Base-by-base conservation (phyloP, 2,329 filamentous ascomycete genomes). In the Monilinia vaccinii-corymbosi region DNA sequence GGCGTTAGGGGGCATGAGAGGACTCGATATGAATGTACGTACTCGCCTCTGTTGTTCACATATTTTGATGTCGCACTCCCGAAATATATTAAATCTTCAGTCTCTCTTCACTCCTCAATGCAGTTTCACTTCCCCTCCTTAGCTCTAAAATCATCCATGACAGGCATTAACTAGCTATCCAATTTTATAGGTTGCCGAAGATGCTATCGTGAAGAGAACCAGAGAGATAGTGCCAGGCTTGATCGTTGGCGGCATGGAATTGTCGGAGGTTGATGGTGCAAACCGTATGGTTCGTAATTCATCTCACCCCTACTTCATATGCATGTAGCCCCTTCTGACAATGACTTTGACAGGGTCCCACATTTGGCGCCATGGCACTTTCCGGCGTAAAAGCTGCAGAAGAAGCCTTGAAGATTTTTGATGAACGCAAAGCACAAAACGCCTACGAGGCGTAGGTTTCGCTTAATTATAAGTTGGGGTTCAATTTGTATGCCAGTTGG, bases 231-330 rank as follows among this genome's bases (percentile, higher is more conserved):
- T 91, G 16, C 90, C 90, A 7, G 91, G 92, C 32, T 78, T 97
- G 65, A 91, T 96, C 69, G 88, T 95, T n/a, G 92, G 91, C 57
- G 92, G 91, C 44, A 97, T 97, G 91, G 91, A 96, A 75, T 78
- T 96, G 66, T 89, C 86, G 61, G 91, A 96, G 75, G 85, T 96
- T 36, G 91, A 96, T 70, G 91, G 91, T 21, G 89, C 90, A 63
- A 95, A 95, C 77, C 84, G 91, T 57, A 96, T 96, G 91, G 92
- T 86, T 72, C 23, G 61, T 49, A 11, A 5, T 21, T 21, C 9
- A 4, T 11, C 42, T 18, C 10, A 11, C 25, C 8, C 4, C 13
- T 18, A 23, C n/a, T 6, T 6, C 21, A 3, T 5, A n/a, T n/a
- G n/a, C n/a, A 28, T 6, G 6, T 3, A 7, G 14, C 16, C 46